These are phyloP conservation scores for Syzygium malaccense DNA, from an alignment of 441 rosid species.

Conservation along the genomic window DNA sequence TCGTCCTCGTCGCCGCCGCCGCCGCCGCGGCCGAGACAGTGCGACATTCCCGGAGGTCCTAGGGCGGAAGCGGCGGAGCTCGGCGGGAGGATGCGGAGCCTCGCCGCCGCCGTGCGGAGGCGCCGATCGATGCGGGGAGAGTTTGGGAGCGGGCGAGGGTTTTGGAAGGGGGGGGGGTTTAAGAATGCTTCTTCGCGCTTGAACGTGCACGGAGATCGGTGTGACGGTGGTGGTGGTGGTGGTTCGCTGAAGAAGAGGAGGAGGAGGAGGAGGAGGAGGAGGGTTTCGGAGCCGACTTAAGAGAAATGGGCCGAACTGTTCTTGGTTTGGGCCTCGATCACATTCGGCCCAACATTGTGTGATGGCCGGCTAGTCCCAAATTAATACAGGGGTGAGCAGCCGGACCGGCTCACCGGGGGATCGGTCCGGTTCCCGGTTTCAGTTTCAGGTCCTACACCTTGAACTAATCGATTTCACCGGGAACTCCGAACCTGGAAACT, in stretches of 20 bases:
- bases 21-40: background rate
- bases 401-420: background rate
- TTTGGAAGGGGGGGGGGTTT: background rate
- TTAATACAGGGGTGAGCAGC: background rate
- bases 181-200: background rate
- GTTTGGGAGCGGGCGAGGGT: background rate
- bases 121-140: background rate
- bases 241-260: background rate
- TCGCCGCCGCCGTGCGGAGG: background rate
- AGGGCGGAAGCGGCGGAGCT: background rate
- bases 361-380: background rate
- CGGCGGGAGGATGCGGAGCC: background rate
- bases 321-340: background rate
- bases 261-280: background rate
- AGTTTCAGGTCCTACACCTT: accelerated
- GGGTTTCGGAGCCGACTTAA: background rate
- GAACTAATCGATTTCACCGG: accelerated
- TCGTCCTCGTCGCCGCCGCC: slow-evolving; percentile 11
- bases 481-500: background rate
- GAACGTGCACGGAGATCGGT: background rate
- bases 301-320: background rate
- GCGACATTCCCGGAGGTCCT: slow-evolving; percentile 12
- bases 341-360: background rate
- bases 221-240: background rate
- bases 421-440: background rate